These are phyloP conservation scores for Yamadazyma endophytica DNA, from an alignment of 805 yeast genomes.

Conservation along the genomic window DNA sequence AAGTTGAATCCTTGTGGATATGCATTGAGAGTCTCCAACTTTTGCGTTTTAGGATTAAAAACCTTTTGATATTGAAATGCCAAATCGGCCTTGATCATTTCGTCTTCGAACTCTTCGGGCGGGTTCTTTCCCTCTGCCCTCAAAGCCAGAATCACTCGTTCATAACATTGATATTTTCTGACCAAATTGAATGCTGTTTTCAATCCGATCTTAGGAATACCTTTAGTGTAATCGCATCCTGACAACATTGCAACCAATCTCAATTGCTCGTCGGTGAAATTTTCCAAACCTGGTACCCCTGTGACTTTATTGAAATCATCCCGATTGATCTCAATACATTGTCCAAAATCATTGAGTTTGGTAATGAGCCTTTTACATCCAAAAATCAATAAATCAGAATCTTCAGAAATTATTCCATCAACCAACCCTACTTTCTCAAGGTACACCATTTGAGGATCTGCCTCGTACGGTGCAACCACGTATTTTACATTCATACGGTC, in stretches of 20 bases:
- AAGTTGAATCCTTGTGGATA: conserved; percentile 42
- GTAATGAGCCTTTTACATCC: conserved; percentile 78
- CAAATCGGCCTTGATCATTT: conserved; percentile 61
- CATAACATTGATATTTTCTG: conserved; percentile 45
- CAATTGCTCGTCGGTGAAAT: conserved; percentile 53
- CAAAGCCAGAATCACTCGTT: conserved; percentile 53
- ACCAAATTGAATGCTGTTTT: conserved; percentile 68
- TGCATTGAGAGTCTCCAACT: conserved; percentile 55
- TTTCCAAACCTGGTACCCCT: conserved; percentile 45
- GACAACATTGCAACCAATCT: conserved; percentile 78
- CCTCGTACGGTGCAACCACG: conserved; percentile 97
- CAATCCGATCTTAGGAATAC: conserved; percentile 77
- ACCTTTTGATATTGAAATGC: conserved; percentile 88
- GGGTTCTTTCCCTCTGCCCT: conserved; percentile 58
- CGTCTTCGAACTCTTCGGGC: conserved; percentile 56
- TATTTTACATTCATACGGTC: conserved; percentile 54
- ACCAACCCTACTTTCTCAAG: conserved; percentile 71
- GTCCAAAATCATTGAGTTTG: conserved; percentile 72
- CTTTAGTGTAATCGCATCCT: conserved; percentile 96
- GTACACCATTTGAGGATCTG: conserved; percentile 94
- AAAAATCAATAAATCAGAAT: conserved; percentile 85
- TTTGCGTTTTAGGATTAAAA: conserved; percentile 55
- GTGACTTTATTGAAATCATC: conserved; percentile 49
- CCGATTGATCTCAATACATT: conserved; percentile 65
- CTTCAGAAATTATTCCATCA: conserved; percentile 88